phyloP scores from a whole-genome alignment of 208 protist genomes.

The Naegleria gruberi region DNA sequence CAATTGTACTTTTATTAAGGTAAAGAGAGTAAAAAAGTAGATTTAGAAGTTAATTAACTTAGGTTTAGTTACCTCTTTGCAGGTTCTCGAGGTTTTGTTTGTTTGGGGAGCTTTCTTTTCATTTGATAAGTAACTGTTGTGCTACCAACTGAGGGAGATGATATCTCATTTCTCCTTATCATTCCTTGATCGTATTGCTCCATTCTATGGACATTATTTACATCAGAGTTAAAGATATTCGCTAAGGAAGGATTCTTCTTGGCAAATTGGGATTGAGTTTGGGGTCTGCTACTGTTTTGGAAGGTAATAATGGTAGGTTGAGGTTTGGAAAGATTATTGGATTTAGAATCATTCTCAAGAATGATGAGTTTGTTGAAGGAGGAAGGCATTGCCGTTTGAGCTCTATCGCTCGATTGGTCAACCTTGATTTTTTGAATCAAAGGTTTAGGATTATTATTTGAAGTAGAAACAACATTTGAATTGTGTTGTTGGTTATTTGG shows the following conservation, averaged over 20 bases:
- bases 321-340: neutral
- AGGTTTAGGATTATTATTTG: neutral
- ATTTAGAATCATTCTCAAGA: neutral
- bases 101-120: neutral
- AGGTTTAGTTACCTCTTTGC: neutral
- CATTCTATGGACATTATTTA: neutral
- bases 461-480: neutral
- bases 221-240: neutral
- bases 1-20: no score
- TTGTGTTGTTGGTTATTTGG: neutral
- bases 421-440: neutral
- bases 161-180: neutral
- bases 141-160: neutral
- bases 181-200: neutral
- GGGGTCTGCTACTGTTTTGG: neutral
- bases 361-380: neutral
- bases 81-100: neutral
- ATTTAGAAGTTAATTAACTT: no score
- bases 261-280: neutral
- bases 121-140: neutral
- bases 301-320: neutral
- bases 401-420: no score
- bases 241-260: neutral
- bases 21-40: no score
- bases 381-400: neutral